Evolutionary conservation across 805 yeast genomes (phyloP).

Genomic region (Myxozyma vanderwaltii): DNA sequence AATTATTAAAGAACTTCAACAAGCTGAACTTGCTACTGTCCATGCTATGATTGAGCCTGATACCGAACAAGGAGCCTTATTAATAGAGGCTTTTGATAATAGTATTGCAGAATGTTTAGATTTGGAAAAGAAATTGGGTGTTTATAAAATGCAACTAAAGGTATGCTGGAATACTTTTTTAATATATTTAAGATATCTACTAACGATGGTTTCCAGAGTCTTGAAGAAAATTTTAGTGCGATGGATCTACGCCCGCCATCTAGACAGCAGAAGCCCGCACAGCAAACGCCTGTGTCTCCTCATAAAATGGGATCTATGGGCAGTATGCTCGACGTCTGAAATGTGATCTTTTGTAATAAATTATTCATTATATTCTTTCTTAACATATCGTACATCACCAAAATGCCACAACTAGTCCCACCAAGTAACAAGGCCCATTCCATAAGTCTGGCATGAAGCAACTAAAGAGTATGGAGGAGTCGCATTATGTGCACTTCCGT

Average conservation of each 20-base stretch:
- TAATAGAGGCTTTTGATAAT: conserved; percentile 48
- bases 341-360: too few species aligned
- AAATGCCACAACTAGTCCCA: conserved; percentile 62
- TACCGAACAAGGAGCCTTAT: conserved; percentile 43
- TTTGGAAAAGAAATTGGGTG: conserved; percentile 55
- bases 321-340: conserved; percentile 3
- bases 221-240: conserved; percentile 13
- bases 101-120: conserved; percentile 58
- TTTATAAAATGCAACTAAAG: conserved; percentile 26
- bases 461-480: conserved; percentile 81
- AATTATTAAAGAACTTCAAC: conserved; percentile 58
- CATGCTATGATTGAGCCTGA: conserved; percentile 57
- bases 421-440: conserved; percentile 96
- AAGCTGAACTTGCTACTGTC: conserved; percentile 64
- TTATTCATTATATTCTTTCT: background rate
- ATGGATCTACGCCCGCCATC: background rate
- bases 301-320: background rate
- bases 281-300: background rate
- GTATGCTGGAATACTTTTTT: conserved; percentile 2
- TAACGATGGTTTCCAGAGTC: conserved; percentile 5
- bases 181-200: background rate
- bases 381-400: background rate
- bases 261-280: background rate
- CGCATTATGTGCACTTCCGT: conserved; percentile 40
- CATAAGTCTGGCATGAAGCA: conserved; percentile 93